Conservation (phyloP, 495 filamentous ascomycete species). For the Aspergillus sclerotioniger region DNA sequence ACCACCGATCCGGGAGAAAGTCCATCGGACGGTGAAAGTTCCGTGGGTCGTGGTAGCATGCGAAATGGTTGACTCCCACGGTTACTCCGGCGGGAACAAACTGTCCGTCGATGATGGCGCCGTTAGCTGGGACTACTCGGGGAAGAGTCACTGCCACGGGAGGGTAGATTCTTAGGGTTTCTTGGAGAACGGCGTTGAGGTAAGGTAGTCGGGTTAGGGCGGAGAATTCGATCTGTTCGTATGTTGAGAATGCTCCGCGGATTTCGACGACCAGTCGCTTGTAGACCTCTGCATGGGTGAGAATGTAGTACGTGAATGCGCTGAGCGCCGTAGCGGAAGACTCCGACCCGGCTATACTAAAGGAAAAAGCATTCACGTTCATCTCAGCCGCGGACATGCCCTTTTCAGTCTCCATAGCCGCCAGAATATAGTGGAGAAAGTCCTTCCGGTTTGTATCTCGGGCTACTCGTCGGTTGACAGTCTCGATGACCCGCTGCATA, state of each 20-base stretch:
- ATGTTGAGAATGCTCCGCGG: not conserved
- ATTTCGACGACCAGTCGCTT: not conserved
- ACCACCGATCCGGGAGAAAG: constrained; percentile 43
- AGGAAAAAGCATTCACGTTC: constrained; percentile 32
- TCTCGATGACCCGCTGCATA: constrained; percentile 11
- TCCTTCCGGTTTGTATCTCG: constrained; percentile 18
- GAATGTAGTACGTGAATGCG: constrained; percentile 49
- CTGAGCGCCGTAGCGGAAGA: constrained; percentile 52
- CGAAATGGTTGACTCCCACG: constrained; percentile 12
- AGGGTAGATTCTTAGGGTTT: constrained; percentile 45
- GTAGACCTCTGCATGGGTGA: constrained; percentile 19
- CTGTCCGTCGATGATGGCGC: constrained; percentile 35
- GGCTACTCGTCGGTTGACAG: constrained; percentile 16
- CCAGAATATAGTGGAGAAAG: constrained; percentile 29
- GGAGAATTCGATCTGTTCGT: constrained; percentile 33
- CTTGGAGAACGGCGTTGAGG: constrained; percentile 41
- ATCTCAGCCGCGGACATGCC: constrained; percentile 38
- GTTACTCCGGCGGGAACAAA: constrained; percentile 33
- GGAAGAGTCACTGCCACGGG: constrained; percentile 34
- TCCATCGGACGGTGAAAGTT: constrained; percentile 25
- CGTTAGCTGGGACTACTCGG: constrained; percentile 37
- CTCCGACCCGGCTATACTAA: constrained; percentile 51
- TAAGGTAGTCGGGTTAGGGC: constrained; percentile 37
- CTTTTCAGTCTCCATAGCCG: constrained; percentile 23
- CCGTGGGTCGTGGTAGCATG: constrained; percentile 18